Evolutionary conservation across 1,139 yeast genomes (phyloP).

Genomic region (Entelexis sorbosivorans): DNA sequence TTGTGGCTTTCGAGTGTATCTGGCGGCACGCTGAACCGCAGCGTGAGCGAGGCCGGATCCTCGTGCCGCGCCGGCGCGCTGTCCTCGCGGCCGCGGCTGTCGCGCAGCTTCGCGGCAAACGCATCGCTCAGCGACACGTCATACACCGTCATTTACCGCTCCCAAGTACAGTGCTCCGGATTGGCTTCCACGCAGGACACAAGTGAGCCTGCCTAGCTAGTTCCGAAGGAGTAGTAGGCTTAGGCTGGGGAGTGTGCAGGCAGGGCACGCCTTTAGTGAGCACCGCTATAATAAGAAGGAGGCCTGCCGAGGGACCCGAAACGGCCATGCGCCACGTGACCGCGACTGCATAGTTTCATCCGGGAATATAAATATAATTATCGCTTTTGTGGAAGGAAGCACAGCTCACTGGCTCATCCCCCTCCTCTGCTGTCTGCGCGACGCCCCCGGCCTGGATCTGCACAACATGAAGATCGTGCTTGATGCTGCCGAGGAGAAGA

Average conservation of each 20-base stretch:
- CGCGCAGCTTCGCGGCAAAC: conserved; percentile 1
- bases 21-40: conserved; percentile 18
- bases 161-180: background rate
- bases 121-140: conserved; percentile 8
- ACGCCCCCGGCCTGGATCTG: background rate
- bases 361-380: background rate
- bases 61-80: background rate
- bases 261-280: background rate
- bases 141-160: background rate
- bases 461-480: conserved; percentile 29
- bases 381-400: background rate
- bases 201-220: background rate
- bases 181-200: background rate
- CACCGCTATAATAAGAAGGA: background rate
- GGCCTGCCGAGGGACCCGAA: background rate
- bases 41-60: conserved; percentile 10
- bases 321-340: background rate
- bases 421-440: background rate
- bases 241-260: background rate
- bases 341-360: background rate
- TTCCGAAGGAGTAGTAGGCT: background rate
- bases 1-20: conserved; percentile 6
- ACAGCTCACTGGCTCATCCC: no score
- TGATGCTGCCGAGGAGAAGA: conserved; percentile 40
- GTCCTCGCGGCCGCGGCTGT: background rate